Conservation (phyloP, 1,284 basidiomycete genomes). For the Microbotryomycetes sp. region DNA sequence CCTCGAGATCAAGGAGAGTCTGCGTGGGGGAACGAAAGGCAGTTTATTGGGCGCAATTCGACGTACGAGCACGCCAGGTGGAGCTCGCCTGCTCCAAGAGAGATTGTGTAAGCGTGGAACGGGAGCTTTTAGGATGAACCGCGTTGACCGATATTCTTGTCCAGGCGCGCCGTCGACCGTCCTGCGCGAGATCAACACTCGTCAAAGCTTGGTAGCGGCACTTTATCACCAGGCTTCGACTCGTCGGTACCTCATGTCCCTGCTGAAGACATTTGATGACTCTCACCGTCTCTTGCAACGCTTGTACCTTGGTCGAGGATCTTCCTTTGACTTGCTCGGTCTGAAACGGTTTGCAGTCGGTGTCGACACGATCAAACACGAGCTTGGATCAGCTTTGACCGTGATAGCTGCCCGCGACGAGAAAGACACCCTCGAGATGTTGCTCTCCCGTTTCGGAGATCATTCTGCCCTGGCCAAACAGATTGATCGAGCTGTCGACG, state of each 20-base stretch:
- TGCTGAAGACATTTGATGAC: slow-evolving; percentile 60
- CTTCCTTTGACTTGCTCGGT: slow-evolving; percentile 56
- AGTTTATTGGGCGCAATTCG: slow-evolving; percentile 71
- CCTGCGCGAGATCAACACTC: slow-evolving; percentile 59
- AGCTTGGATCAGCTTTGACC: neutral
- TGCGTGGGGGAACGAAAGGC: slow-evolving; percentile 62
- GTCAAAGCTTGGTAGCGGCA: slow-evolving; percentile 71
- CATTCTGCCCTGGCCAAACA: slow-evolving; percentile 53
- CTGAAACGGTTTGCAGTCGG: slow-evolving; percentile 53
- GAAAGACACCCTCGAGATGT: slow-evolving; percentile 36
- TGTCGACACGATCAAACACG: slow-evolving; percentile 14
- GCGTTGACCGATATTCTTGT: neutral
- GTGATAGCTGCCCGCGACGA: neutral
- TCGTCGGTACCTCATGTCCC: slow-evolving; percentile 57
- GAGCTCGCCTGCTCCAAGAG: slow-evolving; percentile 64
- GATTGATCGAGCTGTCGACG: slow-evolving; percentile 55
- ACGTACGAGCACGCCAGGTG: slow-evolving; percentile 70
- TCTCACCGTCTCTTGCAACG: slow-evolving; percentile 69
- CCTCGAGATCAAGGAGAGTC: slow-evolving; percentile 73
- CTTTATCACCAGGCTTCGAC: slow-evolving; percentile 60
- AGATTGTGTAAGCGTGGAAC: slow-evolving; percentile 57
- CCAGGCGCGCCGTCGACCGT: slow-evolving; percentile 83
- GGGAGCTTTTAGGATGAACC: neutral
- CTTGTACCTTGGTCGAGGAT: slow-evolving; percentile 60
- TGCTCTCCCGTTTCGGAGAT: slow-evolving; percentile 53